Conservation (phyloP, 805 yeast species). For the Wickerhamomyces mucosus region DNA sequence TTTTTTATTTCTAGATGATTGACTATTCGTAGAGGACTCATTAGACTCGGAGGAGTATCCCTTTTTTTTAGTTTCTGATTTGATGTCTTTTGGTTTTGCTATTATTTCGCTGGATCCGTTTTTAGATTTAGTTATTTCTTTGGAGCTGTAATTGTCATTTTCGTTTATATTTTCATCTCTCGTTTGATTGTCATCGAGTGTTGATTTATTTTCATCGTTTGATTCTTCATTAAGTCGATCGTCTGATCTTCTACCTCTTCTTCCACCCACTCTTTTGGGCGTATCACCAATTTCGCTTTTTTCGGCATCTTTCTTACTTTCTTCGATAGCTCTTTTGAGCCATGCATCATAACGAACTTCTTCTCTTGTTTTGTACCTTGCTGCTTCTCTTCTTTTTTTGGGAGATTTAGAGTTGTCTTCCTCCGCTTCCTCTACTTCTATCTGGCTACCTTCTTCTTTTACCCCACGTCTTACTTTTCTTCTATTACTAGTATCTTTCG, state of each 20-base stretch:
- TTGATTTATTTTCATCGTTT: slow-evolving; percentile 5
- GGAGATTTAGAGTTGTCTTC: slow-evolving; percentile 7
- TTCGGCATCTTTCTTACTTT: slow-evolving; percentile 28
- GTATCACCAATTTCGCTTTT: slow-evolving; percentile 6
- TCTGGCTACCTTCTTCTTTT: slow-evolving; percentile 6
- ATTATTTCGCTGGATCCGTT: neutral
- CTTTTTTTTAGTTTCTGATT: slow-evolving; percentile 5
- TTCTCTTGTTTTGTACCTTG: slow-evolving; percentile 30
- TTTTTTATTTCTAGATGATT: slow-evolving; percentile 10
- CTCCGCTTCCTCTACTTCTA: slow-evolving; percentile 6
- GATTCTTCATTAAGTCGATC: slow-evolving; percentile 1
- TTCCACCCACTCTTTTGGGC: slow-evolving; percentile 3
- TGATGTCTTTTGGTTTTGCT: slow-evolving; percentile 1
- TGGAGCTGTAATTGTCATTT: neutral
- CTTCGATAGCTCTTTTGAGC: slow-evolving; percentile 31
- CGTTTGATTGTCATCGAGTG: slow-evolving; percentile 1
- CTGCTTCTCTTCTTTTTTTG: slow-evolving; percentile 25
- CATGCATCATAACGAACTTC: slow-evolving; percentile 34
- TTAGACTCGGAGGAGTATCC: slow-evolving; percentile 12
- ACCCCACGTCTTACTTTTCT: slow-evolving; percentile 15
- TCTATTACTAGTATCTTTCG: slow-evolving; percentile 21
- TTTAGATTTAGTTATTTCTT: slow-evolving; percentile 4
- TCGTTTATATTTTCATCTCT: slow-evolving; percentile 2
- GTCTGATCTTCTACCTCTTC: slow-evolving; percentile 5
- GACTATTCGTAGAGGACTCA: slow-evolving; percentile 5